Conservation (phyloP, 495 filamentous ascomycete species). For the Penicillium goetzii region DNA sequence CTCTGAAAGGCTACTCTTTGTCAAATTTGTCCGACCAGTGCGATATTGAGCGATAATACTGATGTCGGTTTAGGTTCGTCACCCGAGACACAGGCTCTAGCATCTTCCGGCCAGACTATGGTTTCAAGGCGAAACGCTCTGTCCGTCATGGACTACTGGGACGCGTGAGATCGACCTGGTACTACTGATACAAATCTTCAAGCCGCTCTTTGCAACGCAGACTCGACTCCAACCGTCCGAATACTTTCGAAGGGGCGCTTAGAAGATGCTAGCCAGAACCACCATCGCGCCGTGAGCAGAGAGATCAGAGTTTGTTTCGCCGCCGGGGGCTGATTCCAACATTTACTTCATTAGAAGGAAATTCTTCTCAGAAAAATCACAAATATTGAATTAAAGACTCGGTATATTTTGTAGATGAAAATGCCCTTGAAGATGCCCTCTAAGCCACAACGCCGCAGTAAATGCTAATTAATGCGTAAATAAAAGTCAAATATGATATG, state of each 20-base stretch:
- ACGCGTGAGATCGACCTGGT: neutral
- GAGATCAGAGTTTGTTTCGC: too few species aligned
- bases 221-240: neutral
- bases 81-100: neutral
- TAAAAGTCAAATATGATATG: neutral
- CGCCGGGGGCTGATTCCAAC: neutral
- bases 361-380: neutral
- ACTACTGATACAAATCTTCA: neutral
- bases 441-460: neutral
- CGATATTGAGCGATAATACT: neutral
- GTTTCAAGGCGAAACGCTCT: neutral
- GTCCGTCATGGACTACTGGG: neutral
- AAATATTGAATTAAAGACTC: neutral
- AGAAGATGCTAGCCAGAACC: neutral
- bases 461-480: neutral
- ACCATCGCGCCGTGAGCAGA: neutral
- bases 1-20: conserved; percentile 20
- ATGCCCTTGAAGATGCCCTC: neutral
- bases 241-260: neutral
- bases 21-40: neutral
- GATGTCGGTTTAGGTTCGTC: neutral
- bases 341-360: neutral
- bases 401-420: neutral
- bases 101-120: neutral
- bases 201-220: neutral